phyloP scores from a whole-genome alignment of 2,329 filamentous ascomycete genomes.

The Ascochyta koolunga region DNA sequence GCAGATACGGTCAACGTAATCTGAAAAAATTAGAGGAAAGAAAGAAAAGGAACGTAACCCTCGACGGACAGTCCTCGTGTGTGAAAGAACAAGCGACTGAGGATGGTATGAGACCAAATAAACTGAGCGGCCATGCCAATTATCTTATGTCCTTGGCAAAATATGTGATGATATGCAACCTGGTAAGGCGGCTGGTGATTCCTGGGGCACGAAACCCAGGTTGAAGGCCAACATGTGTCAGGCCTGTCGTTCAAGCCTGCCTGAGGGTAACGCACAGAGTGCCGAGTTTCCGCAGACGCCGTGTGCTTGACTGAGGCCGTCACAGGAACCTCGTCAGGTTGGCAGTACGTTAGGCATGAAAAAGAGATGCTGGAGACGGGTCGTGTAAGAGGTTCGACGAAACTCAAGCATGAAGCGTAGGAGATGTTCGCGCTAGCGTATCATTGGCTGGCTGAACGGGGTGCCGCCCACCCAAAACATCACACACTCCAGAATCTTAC shows the following conservation, averaged over 20 bases:
- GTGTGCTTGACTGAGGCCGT: conserved; percentile 34
- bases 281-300: conserved; percentile 33
- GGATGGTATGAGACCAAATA: conserved; percentile 39
- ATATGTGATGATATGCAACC: conserved; percentile 26
- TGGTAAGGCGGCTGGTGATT: conserved; percentile 38
- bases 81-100: conserved; percentile 39
- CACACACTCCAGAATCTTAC: conserved; percentile 17
- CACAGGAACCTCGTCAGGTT: conserved; percentile 29
- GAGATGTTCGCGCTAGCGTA: conserved; percentile 28
- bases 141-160: conserved; percentile 48
- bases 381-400: conserved; percentile 40
- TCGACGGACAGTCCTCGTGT: conserved; percentile 39
- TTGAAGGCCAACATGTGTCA: conserved; percentile 50
- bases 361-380: conserved; percentile 41
- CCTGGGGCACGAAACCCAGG: conserved; percentile 49
- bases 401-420: conserved; percentile 35
- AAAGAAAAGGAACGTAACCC: conserved; percentile 51
- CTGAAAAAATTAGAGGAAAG: conserved; percentile 46
- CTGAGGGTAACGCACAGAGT: conserved; percentile 36
- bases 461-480: conserved; percentile 24
- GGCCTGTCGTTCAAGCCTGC: conserved; percentile 34
- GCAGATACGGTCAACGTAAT: conserved; percentile 52
- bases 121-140: conserved; percentile 34
- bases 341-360: conserved; percentile 42
- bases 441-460: conserved; percentile 13